Percentiles rank a stretch among this genome's conserved stretches.
Conservation (phyloP, 257 asterid species). For the Solanum chilense region DNA sequence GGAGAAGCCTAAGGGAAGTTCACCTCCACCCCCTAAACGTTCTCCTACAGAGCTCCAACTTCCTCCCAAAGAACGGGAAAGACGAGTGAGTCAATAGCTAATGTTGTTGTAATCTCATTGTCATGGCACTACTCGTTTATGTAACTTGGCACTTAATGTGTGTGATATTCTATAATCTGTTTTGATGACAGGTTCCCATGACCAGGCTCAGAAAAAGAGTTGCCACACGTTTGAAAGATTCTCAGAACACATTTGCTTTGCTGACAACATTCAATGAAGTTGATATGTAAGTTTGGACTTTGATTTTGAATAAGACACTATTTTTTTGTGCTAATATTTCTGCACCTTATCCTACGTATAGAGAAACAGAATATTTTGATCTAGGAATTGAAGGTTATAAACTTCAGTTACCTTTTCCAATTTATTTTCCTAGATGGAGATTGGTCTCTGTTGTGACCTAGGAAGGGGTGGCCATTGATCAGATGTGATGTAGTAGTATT, state of each 20-base stretch:
- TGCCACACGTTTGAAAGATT: conserved; percentile 91
- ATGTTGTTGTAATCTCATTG: not conserved
- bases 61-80: conserved; percentile 95
- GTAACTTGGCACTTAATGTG: not conserved
- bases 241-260: conserved; percentile 95
- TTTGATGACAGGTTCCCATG: conserved; percentile 72
- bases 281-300: conserved; percentile 62
- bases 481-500: not conserved
- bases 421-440: not conserved
- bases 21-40: conserved; percentile 48
- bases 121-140: not conserved
- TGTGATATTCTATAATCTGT: not conserved
- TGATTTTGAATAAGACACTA: not conserved
- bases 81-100: conserved; percentile 48
- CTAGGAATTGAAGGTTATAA: not conserved
- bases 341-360: not conserved
- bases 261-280: conserved; percentile 97
- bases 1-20: conserved; percentile 43
- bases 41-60: conserved; percentile 85
- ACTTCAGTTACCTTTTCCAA: not conserved
- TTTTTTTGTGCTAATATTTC: not conserved
- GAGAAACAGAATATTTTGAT: not conserved
- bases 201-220: conserved; percentile 95
- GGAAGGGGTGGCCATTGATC: not conserved
- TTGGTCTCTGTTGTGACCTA: not conserved